Evolutionary conservation across 129 eudicot genomes (phyloP).

Genomic region (Centella asiatica): DNA sequence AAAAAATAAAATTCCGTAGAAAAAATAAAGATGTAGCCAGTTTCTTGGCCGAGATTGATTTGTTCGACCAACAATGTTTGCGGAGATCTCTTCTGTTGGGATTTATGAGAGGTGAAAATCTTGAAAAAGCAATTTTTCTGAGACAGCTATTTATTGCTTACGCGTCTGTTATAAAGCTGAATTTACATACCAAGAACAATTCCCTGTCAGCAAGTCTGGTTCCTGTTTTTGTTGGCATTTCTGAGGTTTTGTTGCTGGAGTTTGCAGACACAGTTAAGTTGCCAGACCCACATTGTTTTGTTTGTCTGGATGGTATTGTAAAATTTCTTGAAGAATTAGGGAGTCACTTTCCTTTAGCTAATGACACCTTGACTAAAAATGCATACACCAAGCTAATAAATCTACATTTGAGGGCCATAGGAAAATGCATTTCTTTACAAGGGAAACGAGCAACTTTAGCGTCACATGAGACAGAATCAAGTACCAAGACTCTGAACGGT

Average conservation of each 20-base stretch:
- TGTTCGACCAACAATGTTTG: constrained; percentile 11
- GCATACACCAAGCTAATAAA: constrained; percentile 43
- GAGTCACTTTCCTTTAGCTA: constrained; percentile 32
- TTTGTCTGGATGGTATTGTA: constrained; percentile 61
- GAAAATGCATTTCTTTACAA: constrained; percentile 83
- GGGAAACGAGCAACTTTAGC: constrained; percentile 66
- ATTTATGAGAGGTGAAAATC: constrained; percentile 52
- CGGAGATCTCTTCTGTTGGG: constrained; percentile 25
- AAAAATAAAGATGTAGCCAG: constrained; percentile 23
- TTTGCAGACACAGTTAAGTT: constrained; percentile 34
- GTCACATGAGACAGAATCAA: constrained; percentile 68
- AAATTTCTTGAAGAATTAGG: constrained; percentile 78
- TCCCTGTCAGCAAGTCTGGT: constrained; percentile 35
- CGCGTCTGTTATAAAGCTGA: constrained; percentile 54
- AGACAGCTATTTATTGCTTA: constrained; percentile 56
- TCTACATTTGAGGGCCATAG: constrained; percentile 66
- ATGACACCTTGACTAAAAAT: constrained; percentile 32
- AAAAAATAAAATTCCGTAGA: constrained; percentile 17
- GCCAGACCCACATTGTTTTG: constrained; percentile 27
- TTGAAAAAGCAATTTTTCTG: constrained; percentile 52
- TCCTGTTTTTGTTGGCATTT: constrained; percentile 30
- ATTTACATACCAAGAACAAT: constrained; percentile 32
- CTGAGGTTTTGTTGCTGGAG: constrained; percentile 45
- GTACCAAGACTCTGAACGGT: constrained; percentile 32
- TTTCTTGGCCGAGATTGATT: constrained; percentile 19